Evolutionary conservation across 257 asterid genomes (phyloP), one percentile per base, ranked within the genome.

Genomic region (Schizonepeta tenuifolia): DNA sequence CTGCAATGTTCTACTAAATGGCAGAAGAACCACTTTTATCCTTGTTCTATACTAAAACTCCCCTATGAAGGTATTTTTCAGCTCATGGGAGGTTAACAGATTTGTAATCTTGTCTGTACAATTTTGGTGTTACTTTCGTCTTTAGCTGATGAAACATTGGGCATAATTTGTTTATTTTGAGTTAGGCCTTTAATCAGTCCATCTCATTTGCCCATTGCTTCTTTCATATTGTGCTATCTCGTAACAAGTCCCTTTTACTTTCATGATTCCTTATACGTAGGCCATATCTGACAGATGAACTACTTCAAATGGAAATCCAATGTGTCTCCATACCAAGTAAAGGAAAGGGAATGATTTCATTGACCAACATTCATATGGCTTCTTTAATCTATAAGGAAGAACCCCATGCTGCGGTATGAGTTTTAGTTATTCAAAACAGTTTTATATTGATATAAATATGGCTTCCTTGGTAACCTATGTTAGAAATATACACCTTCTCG

Each of bases 321-420:
- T 77, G 88, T 55, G 78, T 78, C 75, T 64, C 85, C 57, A 79
- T 84, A 62, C 80, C 80, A 71, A 67, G 82, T 38, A 94, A 88
- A 81, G 99, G 99, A 65, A 85, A 96, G 83, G 97, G 92, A 83
- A 86, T 91, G 88, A 56, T 70, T 77, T 78, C 93, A 43, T 76
- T 41, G 56, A 56, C 79, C 58, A 87, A 88, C 80, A 83, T 91
- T 80, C 83, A 86, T 72, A 67, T 77, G 71, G 90, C 88, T 79
- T 83, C 97, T 75, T 77, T 94, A 80, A 77, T 94, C 85, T 93
- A 88, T 79, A 83, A 70, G 67, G 99, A 94, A 86, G 95, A 91
- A 77, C 97, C 97, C 65, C 86, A 83, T 79, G 93, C 97, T 65
- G 99, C 89, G 88, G 99, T 94, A 91, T 53, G 80, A 67, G 54